Evolutionary conservation across 345 rosid genomes (phyloP), one percentile per base, ranked within the genome.

Genomic region (Eucalyptus sp.): DNA sequence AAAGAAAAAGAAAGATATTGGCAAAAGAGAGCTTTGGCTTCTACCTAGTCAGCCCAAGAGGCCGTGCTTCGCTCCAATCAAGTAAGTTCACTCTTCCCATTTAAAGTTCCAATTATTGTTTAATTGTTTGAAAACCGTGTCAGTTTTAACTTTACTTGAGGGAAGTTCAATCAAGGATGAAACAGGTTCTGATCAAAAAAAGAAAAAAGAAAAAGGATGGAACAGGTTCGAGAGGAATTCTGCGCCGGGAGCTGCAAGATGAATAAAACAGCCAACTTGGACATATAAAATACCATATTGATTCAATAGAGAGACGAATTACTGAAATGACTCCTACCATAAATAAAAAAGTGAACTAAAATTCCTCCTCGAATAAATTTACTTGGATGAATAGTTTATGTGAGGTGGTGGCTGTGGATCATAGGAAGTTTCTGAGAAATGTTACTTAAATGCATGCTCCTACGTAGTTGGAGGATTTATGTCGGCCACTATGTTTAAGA

Each of bases 1-100:
- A 56, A 24, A 10, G 29, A 56, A 60, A 0, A 29, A 6, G 33
- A 29, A 27, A 62, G 8, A 29, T 13, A 0, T 0, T 6, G 68
- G 16, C 68, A 62, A 62, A 62, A 29, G 68, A 13, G 33, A 62
- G 68, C 68, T 62, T 13, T 0, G 33, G 68, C 68, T 62, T 62
- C 33, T 3, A 13, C 33, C 68, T 1, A 62, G 31, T 62, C 68
- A 62, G 7, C 33, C 33, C 33, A 29, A 2, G 68, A 62, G 33
- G 17, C 68, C 68, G 4, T 29, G 68, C 68, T 13, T 62, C 17
- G 31, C 68, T 62, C 68, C 31, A 29, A 62, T 13, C 68, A 29
- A 62, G 68, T 13, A 25, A 62, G 68, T 6, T 29, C 68, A 29
- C 33, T 62, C 68, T 29, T 62, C 68, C 68, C 17, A 12, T 29